Base-by-base conservation (phyloP, 345 rosid genomes). In the Pseudoturritis turrita region DNA sequence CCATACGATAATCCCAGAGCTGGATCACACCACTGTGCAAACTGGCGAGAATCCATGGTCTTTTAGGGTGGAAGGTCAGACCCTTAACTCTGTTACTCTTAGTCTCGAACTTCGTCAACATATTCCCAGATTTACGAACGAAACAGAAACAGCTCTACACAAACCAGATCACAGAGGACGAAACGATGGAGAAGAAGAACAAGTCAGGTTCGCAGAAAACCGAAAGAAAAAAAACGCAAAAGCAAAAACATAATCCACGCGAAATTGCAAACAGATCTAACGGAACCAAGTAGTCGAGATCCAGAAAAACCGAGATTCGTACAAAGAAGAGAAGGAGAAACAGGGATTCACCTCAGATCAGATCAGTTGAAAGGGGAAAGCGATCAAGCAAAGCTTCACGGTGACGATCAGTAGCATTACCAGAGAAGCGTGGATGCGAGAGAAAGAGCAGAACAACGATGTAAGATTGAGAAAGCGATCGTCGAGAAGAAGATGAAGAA, bases 1-100 rank as follows among this genome's bases (percentile, higher is more conserved):
- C 98, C 96, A 92, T 92, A 5, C 99, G 91, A 61, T 95, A 95
- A 78, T 95, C 99, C 99, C 98, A 95, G 55, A 92, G 88, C 88
- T 95, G 98, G 86, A 95, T 91, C 80, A 92, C 98, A 25, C 99
- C 99, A 50, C 97, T 95, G 83, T 92, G 99, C 49, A 95, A 96
- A 82, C 96, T 92, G 6, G 99, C 96, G 35, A 95, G 89, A 80
- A 95, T 92, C 99, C 99, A 95, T 53, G 98, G 99, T 74, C 99
- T 65, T 82, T 95, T 89, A 54, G 88, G 84, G 77, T 95, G 99
- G 74, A 95, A 95, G 78, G 91, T 95, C 67, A 95, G 87, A 13
- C 98, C 99, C 81, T 92, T 95, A 78, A 95, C 99, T 81, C 96
- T 81, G 75, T 89, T 89, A 75, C 99, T 95, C 93, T 92, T 95